These are phyloP conservation scores for Vitis hybrid DNA, from an alignment of 177 flowering plant species.

Conservation along the genomic window DNA sequence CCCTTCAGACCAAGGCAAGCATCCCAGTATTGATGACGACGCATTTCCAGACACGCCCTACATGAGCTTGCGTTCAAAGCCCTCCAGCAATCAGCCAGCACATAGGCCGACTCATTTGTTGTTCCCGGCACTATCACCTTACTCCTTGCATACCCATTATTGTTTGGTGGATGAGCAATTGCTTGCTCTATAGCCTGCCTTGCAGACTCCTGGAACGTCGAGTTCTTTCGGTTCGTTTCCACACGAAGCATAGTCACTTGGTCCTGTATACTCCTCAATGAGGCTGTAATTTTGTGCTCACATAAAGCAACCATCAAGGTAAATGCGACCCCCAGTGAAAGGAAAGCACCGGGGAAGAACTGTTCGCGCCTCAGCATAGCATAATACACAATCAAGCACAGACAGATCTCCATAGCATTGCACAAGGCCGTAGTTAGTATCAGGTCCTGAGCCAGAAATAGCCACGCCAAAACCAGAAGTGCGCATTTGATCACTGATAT, in stretches of 20 bases:
- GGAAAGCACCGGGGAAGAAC: slow-evolving; percentile 80
- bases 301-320: slow-evolving; percentile 90
- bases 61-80: slow-evolving; percentile 55
- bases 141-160: slow-evolving; percentile 43
- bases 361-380: slow-evolving; percentile 84
- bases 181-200: slow-evolving; percentile 47
- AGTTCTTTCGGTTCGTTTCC: slow-evolving; percentile 45
- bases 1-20: slow-evolving; percentile 84
- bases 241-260: slow-evolving; percentile 51
- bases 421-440: slow-evolving; percentile 61
- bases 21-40: slow-evolving; percentile 41
- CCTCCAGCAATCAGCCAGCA: slow-evolving; percentile 80
- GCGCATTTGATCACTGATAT: slow-evolving; percentile 55
- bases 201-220: slow-evolving; percentile 35
- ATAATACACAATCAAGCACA: slow-evolving; percentile 62
- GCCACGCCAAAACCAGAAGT: slow-evolving; percentile 50
- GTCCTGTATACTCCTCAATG: slow-evolving; percentile 52
- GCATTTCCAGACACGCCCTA: slow-evolving; percentile 63
- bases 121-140: slow-evolving; percentile 30
- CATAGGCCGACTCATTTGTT: slow-evolving; percentile 56
- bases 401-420: slow-evolving; percentile 92
- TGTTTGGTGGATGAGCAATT: slow-evolving; percentile 35
- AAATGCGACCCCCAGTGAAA: slow-evolving; percentile 55
- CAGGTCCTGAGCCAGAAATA: slow-evolving; percentile 54
- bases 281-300: slow-evolving; percentile 71